Conservation (phyloP, 371 early-diverging fungal genomes). For the Conidiobolus coronatus region DNA sequence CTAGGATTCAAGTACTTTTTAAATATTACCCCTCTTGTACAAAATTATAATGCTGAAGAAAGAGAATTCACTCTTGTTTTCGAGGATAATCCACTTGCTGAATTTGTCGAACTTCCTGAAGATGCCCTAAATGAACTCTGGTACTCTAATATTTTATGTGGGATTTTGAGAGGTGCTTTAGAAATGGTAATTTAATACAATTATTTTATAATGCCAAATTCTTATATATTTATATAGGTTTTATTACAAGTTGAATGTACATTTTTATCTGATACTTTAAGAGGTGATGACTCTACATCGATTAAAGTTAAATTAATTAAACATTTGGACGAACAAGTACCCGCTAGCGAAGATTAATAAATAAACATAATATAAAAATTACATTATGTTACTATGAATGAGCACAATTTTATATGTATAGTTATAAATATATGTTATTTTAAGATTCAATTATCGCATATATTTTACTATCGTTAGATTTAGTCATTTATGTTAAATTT, state of each 20-base stretch:
- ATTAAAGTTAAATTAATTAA: constrained; percentile 68
- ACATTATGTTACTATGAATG: neutral
- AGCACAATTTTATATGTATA: no score
- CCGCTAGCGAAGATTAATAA: constrained; percentile 67
- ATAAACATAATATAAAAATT: no score
- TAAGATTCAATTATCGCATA: no score
- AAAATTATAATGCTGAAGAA: constrained; percentile 54
- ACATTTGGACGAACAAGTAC: constrained; percentile 84
- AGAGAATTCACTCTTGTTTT: constrained; percentile 74
- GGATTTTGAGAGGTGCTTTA: constrained; percentile 79
- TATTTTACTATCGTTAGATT: no score
- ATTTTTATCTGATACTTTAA: constrained; percentile 64
- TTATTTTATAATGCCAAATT: neutral
- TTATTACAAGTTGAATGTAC: constrained; percentile 74
- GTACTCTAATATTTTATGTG: constrained; percentile 90
- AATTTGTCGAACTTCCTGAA: constrained; percentile 62
- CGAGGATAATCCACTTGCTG: constrained; percentile 88
- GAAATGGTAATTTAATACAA: constrained; percentile 53
- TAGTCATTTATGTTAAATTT: no score
- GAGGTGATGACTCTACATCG: constrained; percentile 79
- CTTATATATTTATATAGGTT: constrained; percentile 20
- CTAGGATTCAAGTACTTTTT: constrained; percentile 91
- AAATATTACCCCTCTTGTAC: constrained; percentile 60
- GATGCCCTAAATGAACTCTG: constrained; percentile 65
- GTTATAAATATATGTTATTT: no score